Evolutionary conservation across 352 stramenopile species (phyloP).

Genomic region (Phytophthora citricola): DNA sequence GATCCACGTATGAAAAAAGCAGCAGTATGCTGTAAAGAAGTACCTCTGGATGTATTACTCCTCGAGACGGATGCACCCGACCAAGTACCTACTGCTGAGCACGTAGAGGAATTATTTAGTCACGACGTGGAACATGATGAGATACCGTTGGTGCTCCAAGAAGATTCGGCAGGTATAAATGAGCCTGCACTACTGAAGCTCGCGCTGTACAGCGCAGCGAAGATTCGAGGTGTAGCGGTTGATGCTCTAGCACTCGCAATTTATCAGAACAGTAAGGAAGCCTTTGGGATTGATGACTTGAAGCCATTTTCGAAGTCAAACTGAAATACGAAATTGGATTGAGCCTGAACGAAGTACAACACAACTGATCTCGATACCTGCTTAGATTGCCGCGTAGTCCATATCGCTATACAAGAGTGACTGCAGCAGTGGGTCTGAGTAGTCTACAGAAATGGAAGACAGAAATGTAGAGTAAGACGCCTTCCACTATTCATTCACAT

Average conservation of each 20-base stretch:
- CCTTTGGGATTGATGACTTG: slow-evolving; percentile 41
- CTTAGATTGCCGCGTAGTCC: slow-evolving; percentile 80
- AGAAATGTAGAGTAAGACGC: background rate
- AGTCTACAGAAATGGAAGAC: slow-evolving; percentile 12
- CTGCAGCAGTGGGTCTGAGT: slow-evolving; percentile 56
- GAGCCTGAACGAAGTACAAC: background rate
- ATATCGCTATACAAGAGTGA: slow-evolving; percentile 73
- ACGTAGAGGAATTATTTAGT: slow-evolving; percentile 25
- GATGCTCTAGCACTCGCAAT: slow-evolving; percentile 49
- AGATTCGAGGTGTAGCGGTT: slow-evolving; percentile 39
- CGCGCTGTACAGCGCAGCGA: slow-evolving; percentile 48
- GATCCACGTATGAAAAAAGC: slow-evolving; percentile 48
- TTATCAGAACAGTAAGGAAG: slow-evolving; percentile 42
- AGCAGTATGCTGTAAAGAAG: slow-evolving; percentile 38
- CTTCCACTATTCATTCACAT: background rate
- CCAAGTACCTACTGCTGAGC: slow-evolving; percentile 46
- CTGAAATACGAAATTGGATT: slow-evolving; percentile 16
- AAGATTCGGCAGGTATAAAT: slow-evolving; percentile 40
- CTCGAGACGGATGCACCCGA: slow-evolving; percentile 83
- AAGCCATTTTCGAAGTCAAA: slow-evolving; percentile 1
- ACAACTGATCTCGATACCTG: background rate
- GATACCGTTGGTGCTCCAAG: slow-evolving; percentile 26
- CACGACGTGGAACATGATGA: background rate
- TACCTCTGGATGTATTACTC: slow-evolving; percentile 59
- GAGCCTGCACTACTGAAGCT: slow-evolving; percentile 63